Base-by-base conservation (phyloP, 2,329 filamentous ascomycete species). In the Fusarium sp. region DNA sequence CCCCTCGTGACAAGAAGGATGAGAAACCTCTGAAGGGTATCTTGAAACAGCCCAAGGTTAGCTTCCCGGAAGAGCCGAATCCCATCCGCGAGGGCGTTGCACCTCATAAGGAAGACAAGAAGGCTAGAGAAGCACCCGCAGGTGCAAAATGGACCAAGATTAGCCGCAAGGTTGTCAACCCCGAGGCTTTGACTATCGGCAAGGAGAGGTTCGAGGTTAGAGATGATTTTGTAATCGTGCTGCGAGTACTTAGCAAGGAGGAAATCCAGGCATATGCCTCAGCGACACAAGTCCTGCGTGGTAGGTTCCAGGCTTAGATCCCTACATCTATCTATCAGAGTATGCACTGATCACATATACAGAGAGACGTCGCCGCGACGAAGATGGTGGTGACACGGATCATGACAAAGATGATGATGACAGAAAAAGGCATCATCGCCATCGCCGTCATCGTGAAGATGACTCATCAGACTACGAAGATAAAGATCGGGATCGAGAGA, bases 131-230 rank as follows among this genome's bases (percentile, higher is more conserved):
- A 41, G 92, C 94, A 32, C 92, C 92, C 1, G 82, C 90, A 0
- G 92, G 92, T 61, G 94, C 94, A 34, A 88, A 94, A 58, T 98
- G 94, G 94, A 98, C 94, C 48, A 97, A 96, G 82, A 94, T 98
- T 77, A 93, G 92, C 77, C 90, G 94, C 60, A 90, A 91, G 71
- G 87, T 97, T 58, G 94, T 98, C 74, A 98, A 97, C 73, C 94
- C 94, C 0, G 92, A 95, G 73, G 94, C 94, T 1, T 82, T 98
- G 48, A 92, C 93, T 62, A 87, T 92, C 66, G 92, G 92, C n/a
- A 92, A 96, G 74, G 94, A 98, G 82, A 87, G 95, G 30, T 98
- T 92, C 72, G 95, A 98, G 80, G 92, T 97, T 74, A 88, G 94
- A n/a, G 88, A 94, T 64, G 94, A 97, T 76, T 97, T 94, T 79